Evolutionary conservation across 2,329 filamentous ascomycete species (phyloP), one percentile per base, ranked within the genome.

Genomic region (Coniochaeta prunicola): DNA sequence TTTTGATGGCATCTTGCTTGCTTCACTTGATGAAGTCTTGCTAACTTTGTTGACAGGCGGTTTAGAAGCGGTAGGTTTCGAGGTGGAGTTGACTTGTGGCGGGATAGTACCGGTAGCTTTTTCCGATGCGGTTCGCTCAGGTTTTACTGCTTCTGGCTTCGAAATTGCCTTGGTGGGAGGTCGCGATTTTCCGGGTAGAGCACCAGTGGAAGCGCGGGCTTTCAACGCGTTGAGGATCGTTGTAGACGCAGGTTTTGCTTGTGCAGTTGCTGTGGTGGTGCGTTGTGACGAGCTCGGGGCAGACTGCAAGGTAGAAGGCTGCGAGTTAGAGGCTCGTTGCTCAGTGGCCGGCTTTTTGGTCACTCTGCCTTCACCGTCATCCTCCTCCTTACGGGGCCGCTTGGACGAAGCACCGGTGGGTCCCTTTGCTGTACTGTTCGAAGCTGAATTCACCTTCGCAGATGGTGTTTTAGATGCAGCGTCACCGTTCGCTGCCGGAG

Each of bases 151-250:
- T 15, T 72, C 68, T 1, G 71, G 56, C 59, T 78, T 82, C 1
- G 70, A 57, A 1, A 67, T 63, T 0, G 76, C 68, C 62, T 82
- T 84, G 4, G 71, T 62, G 13, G 73, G 64, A 0, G 75, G 70
- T 30, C 81, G 76, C 1, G 74, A 66, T 64, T 82, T 83, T 21
- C 77, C 80, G 17, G 81, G 77, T 7, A 84, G 67, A 21, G 71
- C 61, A 0, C 60, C 64, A 5, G 63, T 68, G 60, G 59, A 72
- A 62, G 60, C 65, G 68, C 64, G 69, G 40, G 63, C 66, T 61
- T 65, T 71, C 45, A 50, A 28, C 21, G 45, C 24, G 24, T 30
- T 50, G 12, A 30, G 24, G 13, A 28, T 50, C 6, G 45, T 17
- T 4, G 45, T n/a, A 2, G 45, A 50, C 19, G 45, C 21, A 4